These are phyloP conservation scores for Tetrapisispora phaffii DNA, from an alignment of 805 yeast species.

Conservation along the genomic window DNA sequence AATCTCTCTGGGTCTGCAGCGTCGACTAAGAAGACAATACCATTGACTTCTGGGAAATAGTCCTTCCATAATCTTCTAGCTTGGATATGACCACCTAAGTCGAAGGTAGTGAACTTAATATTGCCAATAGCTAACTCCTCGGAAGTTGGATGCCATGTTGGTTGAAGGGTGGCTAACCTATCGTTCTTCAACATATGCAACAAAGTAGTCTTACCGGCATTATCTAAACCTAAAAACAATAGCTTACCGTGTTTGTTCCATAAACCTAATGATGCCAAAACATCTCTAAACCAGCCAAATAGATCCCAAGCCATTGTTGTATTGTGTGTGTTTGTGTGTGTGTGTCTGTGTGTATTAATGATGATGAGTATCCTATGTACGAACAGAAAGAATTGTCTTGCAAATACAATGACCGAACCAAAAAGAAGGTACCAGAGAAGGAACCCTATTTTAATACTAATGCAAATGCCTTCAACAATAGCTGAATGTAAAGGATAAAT, in stretches of 20 bases:
- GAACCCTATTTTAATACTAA: too few species aligned
- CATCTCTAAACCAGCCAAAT: slow-evolving; percentile 48
- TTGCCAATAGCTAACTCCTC: slow-evolving; percentile 96
- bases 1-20: slow-evolving; percentile 95
- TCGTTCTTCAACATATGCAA: slow-evolving; percentile 86
- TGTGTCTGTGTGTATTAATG: neutral
- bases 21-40: slow-evolving; percentile 91
- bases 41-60: slow-evolving; percentile 98
- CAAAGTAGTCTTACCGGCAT: slow-evolving; percentile 93
- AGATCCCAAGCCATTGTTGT: slow-evolving; percentile 24
- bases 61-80: slow-evolving; percentile 99
- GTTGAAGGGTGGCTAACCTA: slow-evolving; percentile 93
- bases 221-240: slow-evolving; percentile 90
- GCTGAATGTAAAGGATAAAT: too few species aligned
- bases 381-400: neutral
- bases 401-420: too few species aligned
- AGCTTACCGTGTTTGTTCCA: slow-evolving; percentile 95
- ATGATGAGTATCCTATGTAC: neutral
- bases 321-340: neutral
- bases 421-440: too few species aligned
- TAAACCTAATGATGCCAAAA: slow-evolving; percentile 67
- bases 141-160: slow-evolving; percentile 96
- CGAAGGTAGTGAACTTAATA: slow-evolving; percentile 94
- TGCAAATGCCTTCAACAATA: too few species aligned
- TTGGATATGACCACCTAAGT: slow-evolving; percentile 96